Evolutionary conservation across 768 basidiomycete species (phyloP).

Genomic region (Hydnomerulius pinastri): DNA sequence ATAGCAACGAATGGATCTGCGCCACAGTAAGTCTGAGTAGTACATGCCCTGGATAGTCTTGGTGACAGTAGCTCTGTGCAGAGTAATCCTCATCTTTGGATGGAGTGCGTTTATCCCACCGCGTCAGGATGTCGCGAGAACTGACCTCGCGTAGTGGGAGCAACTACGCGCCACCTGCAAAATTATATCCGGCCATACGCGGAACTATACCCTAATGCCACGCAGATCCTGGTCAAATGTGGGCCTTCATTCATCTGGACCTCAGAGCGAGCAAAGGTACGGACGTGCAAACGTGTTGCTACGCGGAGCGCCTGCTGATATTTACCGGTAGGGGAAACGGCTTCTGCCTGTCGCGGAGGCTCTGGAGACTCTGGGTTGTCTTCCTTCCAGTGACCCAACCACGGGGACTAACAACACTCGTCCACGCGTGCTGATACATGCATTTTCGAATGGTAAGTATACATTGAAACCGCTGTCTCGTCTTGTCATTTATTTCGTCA

Average conservation of each 20-base stretch:
- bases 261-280: conserved; percentile 13
- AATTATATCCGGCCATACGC: conserved; percentile 25
- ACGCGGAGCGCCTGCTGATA: not conserved
- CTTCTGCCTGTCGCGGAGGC: conserved; percentile 25
- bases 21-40: conserved; percentile 21
- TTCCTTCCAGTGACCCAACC: conserved; percentile 4
- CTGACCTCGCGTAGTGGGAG: conserved; percentile 22
- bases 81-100: conserved; percentile 32
- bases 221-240: conserved; percentile 30
- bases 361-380: conserved; percentile 24
- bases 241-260: conserved; percentile 21
- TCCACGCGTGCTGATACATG: conserved; percentile 28
- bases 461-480: not conserved
- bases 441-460: conserved; percentile 31
- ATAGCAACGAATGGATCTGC: conserved; percentile 4
- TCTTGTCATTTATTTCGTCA: not conserved
- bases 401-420: not conserved
- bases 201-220: conserved; percentile 27
- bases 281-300: not conserved
- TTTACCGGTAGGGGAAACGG: conserved; percentile 11
- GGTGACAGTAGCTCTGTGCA: conserved; percentile 4
- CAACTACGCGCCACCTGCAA: conserved; percentile 25
- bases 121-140: not conserved
- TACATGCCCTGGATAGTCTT: not conserved
- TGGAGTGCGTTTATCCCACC: conserved; percentile 22